phyloP scores from a whole-genome alignment of 345 rosid species.

The Punica granatum region DNA sequence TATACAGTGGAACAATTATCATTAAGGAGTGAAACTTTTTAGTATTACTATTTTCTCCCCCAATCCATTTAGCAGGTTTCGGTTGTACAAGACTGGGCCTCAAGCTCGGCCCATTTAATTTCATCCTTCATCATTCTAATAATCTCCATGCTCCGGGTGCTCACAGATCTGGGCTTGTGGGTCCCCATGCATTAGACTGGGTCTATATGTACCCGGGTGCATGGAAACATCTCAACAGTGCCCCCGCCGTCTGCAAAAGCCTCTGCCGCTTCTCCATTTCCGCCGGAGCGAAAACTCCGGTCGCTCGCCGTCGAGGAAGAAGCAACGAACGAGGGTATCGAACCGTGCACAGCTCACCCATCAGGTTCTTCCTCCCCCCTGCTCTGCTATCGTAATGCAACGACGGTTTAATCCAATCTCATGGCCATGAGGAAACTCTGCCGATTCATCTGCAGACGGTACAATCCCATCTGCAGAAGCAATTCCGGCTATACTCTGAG shows the following conservation, averaged over 20 bases:
- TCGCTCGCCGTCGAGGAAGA: not conserved
- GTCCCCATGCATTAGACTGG: no score
- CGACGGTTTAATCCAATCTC: not conserved
- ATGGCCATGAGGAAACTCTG: constrained; percentile 4
- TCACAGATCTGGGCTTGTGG: no score
- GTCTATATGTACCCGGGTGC: no score
- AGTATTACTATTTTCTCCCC: no score
- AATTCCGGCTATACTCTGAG: not conserved
- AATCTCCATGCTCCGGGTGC: no score
- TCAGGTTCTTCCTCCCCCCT: not conserved
- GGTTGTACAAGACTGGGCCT: no score
- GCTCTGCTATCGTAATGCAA: not conserved
- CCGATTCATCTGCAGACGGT: not conserved
- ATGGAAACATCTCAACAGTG: no score
- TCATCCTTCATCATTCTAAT: no score
- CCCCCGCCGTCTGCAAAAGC: not conserved
- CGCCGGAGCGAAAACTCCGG: not conserved
- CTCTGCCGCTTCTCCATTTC: not conserved
- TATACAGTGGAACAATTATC: no score
- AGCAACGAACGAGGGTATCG: not conserved
- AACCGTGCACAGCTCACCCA: not conserved
- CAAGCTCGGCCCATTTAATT: no score
- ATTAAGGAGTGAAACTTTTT: no score
- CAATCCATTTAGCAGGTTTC: no score
- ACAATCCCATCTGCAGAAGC: not conserved